Percentiles rank a stretch among this genome's conserved stretches.
phyloP scores from a whole-genome alignment of 1,139 yeast genomes.

The Suhomyces coccinellae region DNA sequence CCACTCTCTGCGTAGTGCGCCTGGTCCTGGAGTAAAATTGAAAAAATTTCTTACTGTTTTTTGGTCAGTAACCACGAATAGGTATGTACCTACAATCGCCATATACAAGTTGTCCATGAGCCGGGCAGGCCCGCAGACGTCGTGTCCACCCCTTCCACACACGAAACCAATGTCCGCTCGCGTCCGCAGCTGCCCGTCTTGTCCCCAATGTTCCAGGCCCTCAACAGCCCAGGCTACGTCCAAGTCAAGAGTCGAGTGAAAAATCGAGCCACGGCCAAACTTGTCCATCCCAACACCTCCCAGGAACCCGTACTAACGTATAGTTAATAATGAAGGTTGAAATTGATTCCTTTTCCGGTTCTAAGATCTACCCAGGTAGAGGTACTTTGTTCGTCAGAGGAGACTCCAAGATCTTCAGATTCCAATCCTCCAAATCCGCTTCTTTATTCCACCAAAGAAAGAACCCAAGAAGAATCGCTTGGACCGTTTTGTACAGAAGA shows the following conservation, averaged over 20 bases:
- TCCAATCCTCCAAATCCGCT: conserved; percentile 97
- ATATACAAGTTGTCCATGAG: not conserved
- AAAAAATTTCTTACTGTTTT: conserved; percentile 16
- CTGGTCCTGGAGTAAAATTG: conserved; percentile 13
- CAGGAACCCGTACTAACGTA: conserved; percentile 22
- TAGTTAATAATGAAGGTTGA: conserved; percentile 88
- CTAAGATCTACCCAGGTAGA: conserved; percentile 99
- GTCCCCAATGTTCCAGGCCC: not conserved
- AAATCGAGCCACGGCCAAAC: not conserved
- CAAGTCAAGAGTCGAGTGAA: too few relatives aligned
- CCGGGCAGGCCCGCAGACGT: too few relatives aligned
- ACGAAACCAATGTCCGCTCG: too few relatives aligned
- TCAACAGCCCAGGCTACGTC: not conserved
- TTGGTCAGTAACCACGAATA: conserved; percentile 16
- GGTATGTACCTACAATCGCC: conserved; percentile 14
- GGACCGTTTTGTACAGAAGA: conserved; percentile 99
- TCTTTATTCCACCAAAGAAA: conserved; percentile 99
- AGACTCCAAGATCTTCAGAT: conserved; percentile 99
- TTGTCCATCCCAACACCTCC: not conserved
- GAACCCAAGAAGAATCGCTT: conserved; percentile 99
- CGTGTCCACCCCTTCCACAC: too few relatives aligned
- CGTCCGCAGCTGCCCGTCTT: not conserved
- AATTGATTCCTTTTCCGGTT: conserved; percentile 99
- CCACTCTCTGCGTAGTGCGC: conserved; percentile 8
- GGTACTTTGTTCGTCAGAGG: conserved; percentile 99